Conservation (phyloP, 2,329 filamentous ascomycete genomes). For the Colletotrichum tanaceti region DNA sequence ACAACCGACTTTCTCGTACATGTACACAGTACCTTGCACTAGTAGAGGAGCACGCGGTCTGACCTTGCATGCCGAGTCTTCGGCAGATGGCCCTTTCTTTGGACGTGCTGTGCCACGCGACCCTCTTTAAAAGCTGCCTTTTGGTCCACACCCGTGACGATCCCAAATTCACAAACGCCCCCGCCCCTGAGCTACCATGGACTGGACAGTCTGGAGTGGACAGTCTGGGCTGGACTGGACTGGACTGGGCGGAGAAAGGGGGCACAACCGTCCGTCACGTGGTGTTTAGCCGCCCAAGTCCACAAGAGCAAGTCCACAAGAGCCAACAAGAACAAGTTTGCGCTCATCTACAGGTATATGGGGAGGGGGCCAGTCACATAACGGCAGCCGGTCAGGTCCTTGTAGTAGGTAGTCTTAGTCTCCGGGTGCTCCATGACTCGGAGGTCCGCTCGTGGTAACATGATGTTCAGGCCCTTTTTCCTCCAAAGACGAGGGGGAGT, state of each 20-base stretch:
- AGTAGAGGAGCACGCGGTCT: too few species aligned
- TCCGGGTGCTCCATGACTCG: background rate
- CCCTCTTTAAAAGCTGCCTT: background rate
- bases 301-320: background rate
- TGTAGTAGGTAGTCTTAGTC: background rate
- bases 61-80: background rate
- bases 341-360: too few species aligned
- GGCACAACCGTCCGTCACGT: background rate
- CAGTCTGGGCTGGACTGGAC: too few species aligned
- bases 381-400: background rate
- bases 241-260: slow-evolving; percentile 4
- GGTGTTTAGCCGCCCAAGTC: background rate
- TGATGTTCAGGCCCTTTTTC: too few species aligned
- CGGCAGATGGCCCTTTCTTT: background rate
- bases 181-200: background rate
- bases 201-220: too few species aligned
- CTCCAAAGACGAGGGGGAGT: too few species aligned
- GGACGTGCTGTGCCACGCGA: slow-evolving; percentile 4
- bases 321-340: background rate
- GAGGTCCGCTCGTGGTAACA: too few species aligned
- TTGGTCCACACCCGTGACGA: background rate
- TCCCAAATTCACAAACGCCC: too few species aligned
- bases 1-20: background rate
- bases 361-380: background rate
- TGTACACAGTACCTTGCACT: too few species aligned